Percentiles rank a stretch among this genome's conserved stretches.
Conservation (phyloP, 768 basidiomycete genomes). For the Chalciporus piperatus region DNA sequence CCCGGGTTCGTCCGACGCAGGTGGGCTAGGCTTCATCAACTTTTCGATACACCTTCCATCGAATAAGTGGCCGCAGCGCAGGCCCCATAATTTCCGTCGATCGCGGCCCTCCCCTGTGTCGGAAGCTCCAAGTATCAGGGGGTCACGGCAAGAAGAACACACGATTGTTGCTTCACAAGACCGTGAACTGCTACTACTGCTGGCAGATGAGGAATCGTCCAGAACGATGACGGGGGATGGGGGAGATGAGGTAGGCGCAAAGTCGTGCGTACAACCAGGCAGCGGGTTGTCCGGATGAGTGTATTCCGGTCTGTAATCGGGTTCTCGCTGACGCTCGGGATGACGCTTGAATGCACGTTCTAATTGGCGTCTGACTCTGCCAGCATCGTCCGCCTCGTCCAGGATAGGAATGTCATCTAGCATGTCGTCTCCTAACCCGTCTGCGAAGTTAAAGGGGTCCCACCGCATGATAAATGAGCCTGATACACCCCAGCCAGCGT, state of each 20-base stretch:
- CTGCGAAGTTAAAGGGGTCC: slow-evolving; percentile 25
- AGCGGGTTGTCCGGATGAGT: slow-evolving; percentile 59
- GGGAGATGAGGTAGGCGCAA: slow-evolving; percentile 39
- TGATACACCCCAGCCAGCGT: slow-evolving; percentile 22
- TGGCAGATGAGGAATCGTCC: slow-evolving; percentile 37
- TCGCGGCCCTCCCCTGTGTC: slow-evolving; percentile 47
- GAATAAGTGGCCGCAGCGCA: slow-evolving; percentile 75
- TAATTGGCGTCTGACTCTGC: slow-evolving; percentile 19
- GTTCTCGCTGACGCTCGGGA: slow-evolving; percentile 18
- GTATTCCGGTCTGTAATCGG: slow-evolving; percentile 54
- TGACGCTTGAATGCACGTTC: slow-evolving; percentile 24
- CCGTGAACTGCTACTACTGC: slow-evolving; percentile 27
- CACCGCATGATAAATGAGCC: slow-evolving; percentile 30
- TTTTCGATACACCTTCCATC: slow-evolving; percentile 72
- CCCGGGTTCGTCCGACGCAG: slow-evolving; percentile 7
- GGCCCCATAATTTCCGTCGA: slow-evolving; percentile 58
- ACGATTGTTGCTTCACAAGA: slow-evolving; percentile 46
- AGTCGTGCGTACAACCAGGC: slow-evolving; percentile 69
- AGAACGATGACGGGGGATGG: slow-evolving; percentile 37
- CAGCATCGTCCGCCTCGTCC: slow-evolving; percentile 19
- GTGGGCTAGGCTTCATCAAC: slow-evolving; percentile 46
- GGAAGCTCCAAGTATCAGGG: slow-evolving; percentile 52
- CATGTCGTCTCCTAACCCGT: slow-evolving; percentile 10
- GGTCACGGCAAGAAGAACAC: slow-evolving; percentile 66
- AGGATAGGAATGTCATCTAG: slow-evolving; percentile 7